Conservation (phyloP, 345 rosid species). For the Gossypium stocksii region DNA sequence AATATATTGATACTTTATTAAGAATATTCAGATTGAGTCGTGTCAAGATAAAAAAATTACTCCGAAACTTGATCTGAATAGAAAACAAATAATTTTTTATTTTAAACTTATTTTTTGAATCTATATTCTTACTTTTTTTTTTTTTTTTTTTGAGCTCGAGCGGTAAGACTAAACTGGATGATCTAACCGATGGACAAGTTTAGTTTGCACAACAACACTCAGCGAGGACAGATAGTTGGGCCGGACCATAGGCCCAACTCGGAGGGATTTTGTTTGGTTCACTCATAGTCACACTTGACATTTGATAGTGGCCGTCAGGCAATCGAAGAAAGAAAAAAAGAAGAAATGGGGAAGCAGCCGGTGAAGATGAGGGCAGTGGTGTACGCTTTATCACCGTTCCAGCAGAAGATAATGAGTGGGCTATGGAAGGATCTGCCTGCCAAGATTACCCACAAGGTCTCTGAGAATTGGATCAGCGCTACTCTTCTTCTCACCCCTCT, state of each 20-base stretch:
- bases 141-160: rapidly evolving
- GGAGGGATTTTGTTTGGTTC: background rate
- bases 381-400: conserved; percentile 62
- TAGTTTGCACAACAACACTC: too few relatives aligned
- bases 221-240: background rate
- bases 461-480: conserved; percentile 69
- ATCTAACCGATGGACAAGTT: rapidly evolving
- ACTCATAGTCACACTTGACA: background rate
- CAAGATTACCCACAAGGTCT: conserved; percentile 64
- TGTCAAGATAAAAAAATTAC: too few relatives aligned
- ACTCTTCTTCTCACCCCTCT: conserved; percentile 47
- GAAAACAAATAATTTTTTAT: rapidly evolving
- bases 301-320: background rate
- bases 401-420: conserved; percentile 58
- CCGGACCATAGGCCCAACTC: background rate
- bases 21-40: too few relatives aligned
- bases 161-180: rapidly evolving
- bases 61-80: rapidly evolving
- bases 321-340: background rate
- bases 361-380: conserved; percentile 64
- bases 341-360: conserved; percentile 54
- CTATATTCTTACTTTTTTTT: too few relatives aligned
- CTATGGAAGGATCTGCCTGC: conserved; percentile 50
- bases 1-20: too few relatives aligned
- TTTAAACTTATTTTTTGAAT: too few relatives aligned